Base-by-base conservation (phyloP, 345 rosid species). In the Eucalyptus pumila region DNA sequence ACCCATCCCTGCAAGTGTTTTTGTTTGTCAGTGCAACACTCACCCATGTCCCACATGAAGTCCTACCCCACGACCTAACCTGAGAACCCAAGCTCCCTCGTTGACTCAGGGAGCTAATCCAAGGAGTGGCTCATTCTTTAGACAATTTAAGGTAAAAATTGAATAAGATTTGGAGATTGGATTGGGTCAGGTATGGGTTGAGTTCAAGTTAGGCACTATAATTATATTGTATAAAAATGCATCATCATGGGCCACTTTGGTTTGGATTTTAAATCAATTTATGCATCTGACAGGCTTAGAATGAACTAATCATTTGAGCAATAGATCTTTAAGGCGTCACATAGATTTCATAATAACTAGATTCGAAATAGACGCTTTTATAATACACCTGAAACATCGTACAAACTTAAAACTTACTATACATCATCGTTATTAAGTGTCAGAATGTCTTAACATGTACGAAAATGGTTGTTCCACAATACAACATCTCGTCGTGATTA, bases 311-410 rank as follows among this genome's bases (percentile, higher is more conserved):
- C 8, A 17, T 69, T 69, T 34, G 42, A 32, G 44, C 2, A 9
- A 34, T 17, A 0, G 2, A 69, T 9, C 13, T 69, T 9, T 6
- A 16, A 4, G 14, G 14, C 6, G 3, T 24, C 9, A 21, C 9
- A 1, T 44, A 37, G 40, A 76, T 21, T 76, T 76, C 27, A 40
- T 1, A 65, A 65, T 2, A 2, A 76, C 9, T 0, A 40, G 2
- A 21, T 27, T 24, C 3, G 2, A 37, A 37, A 21, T 4, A 76
- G 2, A 21, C 6, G 0, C 8, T 72, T 37, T 72, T 40, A 11
- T 40, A 7, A 23, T 21, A 40, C 83, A 76, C 2, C 3, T 0
- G 1, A 1, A 19, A 4, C 4, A 37, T 37, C 8, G 11, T 8
- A 9, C 12, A 8, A 0, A 37, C 14, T 37, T 37, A 72, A 5